Evolutionary conservation across 495 filamentous ascomycete species (phyloP).

Genomic region (Endocarpon pusillum): DNA sequence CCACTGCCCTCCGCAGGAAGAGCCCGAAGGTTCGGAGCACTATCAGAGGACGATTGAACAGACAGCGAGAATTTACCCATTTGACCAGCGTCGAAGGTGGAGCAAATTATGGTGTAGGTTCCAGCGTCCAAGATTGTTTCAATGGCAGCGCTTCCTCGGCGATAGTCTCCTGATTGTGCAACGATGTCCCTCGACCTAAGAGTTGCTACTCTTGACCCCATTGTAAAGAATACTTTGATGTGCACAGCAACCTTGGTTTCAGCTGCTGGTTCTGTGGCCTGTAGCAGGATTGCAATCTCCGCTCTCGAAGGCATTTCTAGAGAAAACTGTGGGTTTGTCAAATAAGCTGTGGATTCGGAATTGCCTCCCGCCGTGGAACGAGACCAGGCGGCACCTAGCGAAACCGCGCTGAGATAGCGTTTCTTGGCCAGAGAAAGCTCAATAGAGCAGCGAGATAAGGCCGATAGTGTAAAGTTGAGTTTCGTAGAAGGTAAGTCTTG

Average conservation of each 20-base stretch:
- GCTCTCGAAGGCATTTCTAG: conserved; percentile 39
- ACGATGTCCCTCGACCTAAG: conserved; percentile 64
- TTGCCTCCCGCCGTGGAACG: conserved; percentile 69
- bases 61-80: conserved; percentile 57
- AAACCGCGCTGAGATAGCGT: conserved; percentile 35
- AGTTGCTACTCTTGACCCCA: conserved; percentile 47
- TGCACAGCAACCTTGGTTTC: conserved; percentile 53
- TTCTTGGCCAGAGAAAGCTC: conserved; percentile 40
- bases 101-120: conserved; percentile 70
- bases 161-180: conserved; percentile 67
- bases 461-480: conserved; percentile 72
- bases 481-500: conserved; percentile 49
- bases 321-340: conserved; percentile 71
- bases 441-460: conserved; percentile 48
- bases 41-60: conserved; percentile 41
- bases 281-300: conserved; percentile 52
- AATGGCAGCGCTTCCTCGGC: conserved; percentile 55
- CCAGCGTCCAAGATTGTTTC: conserved; percentile 44
- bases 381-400: conserved; percentile 51
- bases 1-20: conserved; percentile 55
- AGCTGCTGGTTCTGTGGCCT: conserved; percentile 42
- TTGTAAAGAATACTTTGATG: conserved; percentile 63
- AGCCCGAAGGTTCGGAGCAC: conserved; percentile 23
- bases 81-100: conserved; percentile 70
- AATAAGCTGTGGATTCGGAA: conserved; percentile 53